Evolutionary conservation across 179 eudicot species (phyloP).

Genomic region (Spinacia oleracea): DNA sequence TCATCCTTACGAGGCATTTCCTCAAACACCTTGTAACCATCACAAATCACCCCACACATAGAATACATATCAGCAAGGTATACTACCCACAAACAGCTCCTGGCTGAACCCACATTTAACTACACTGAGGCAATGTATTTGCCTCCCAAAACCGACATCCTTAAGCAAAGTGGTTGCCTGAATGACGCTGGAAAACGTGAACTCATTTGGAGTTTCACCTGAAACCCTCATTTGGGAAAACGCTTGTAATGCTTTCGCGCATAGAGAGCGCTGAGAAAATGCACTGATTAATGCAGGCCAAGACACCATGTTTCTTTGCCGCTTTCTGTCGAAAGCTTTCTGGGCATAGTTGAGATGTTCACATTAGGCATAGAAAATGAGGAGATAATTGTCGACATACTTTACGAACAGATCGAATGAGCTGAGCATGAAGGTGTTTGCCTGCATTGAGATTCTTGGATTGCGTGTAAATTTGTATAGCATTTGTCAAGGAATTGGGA

Average conservation of each 20-base stretch:
- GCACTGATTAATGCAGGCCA: constrained; percentile 65
- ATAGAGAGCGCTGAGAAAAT: constrained; percentile 30
- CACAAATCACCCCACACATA: constrained; percentile 42
- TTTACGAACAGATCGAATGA: constrained; percentile 25
- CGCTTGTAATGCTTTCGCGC: constrained; percentile 22
- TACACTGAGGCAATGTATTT: constrained; percentile 42
- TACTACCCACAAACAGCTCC: constrained; percentile 54
- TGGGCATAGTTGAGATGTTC: constrained; percentile 42
- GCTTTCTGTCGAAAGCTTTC: constrained; percentile 51
- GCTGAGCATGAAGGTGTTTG: constrained; percentile 46
- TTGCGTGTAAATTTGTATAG: constrained; percentile 36
- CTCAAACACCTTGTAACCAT: constrained; percentile 47
- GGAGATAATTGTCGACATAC: constrained; percentile 50
- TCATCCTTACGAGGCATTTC: constrained; percentile 47
- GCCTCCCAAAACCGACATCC: constrained; percentile 33
- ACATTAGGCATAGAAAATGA: constrained; percentile 51
- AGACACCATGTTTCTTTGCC: constrained; percentile 44
- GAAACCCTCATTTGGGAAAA: constrained; percentile 35
- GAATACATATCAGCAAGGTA: constrained; percentile 57
- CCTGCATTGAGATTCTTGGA: constrained; percentile 34
- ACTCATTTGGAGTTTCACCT: constrained; percentile 38
- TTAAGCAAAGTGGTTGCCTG: constrained; percentile 33
- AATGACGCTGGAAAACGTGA: constrained; percentile 44
- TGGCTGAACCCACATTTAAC: constrained; percentile 42
- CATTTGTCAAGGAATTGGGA: constrained; percentile 27